Conservation (phyloP, 1,284 basidiomycete genomes). For the Puccinia coronata region DNA sequence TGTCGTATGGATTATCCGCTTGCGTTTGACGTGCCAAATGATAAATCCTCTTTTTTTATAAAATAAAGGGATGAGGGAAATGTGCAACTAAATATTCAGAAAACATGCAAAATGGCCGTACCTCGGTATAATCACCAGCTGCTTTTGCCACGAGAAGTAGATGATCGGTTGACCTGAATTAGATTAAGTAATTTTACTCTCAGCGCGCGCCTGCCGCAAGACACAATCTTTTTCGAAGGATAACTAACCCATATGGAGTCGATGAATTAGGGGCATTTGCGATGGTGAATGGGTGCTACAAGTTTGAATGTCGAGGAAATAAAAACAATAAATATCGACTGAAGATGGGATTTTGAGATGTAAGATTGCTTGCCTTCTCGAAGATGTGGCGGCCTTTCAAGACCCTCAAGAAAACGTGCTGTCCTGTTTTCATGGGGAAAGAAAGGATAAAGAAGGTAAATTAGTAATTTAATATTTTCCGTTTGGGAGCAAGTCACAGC, state of each 20-base stretch:
- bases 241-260: slow-evolving; percentile 28
- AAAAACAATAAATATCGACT: too few species aligned
- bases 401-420: slow-evolving; percentile 46
- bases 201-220: neutral
- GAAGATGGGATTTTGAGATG: neutral
- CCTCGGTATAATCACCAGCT: slow-evolving; percentile 41
- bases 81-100: neutral
- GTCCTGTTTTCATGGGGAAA: neutral
- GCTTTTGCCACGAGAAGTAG: slow-evolving; percentile 45
- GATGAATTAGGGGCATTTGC: slow-evolving; percentile 38
- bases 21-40: slow-evolving; percentile 7
- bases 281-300: slow-evolving; percentile 47
- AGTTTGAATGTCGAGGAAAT: neutral
- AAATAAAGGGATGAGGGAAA: neutral
- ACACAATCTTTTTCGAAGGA: neutral
- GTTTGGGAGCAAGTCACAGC: neutral
- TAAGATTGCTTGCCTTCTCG: slow-evolving; percentile 24
- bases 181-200: neutral
- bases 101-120: neutral
- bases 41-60: slow-evolving; percentile 26
- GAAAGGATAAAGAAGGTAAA: neutral
- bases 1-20: neutral
- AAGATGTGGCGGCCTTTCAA: slow-evolving; percentile 27
- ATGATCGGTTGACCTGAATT: slow-evolving; percentile 25
- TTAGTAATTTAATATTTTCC: neutral